Evolutionary conservation across 2,329 filamentous ascomycete genomes (phyloP).

Genomic region (Ambrosiella xylebori): DNA sequence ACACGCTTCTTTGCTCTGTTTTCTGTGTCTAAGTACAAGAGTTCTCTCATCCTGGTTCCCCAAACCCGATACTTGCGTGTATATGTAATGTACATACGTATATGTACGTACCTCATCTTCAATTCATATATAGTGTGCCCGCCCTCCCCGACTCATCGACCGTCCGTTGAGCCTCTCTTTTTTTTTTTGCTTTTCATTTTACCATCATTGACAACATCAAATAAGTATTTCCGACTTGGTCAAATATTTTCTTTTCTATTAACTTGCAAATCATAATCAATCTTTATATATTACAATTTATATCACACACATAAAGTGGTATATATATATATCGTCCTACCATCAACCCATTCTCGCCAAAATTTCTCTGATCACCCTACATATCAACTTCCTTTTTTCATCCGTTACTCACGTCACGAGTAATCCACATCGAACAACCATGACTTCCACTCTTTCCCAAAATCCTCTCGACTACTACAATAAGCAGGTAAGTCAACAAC

Average conservation of each 20-base stretch:
- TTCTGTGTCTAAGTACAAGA: no score
- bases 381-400: not conserved
- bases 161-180: not conserved
- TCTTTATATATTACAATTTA: not conserved
- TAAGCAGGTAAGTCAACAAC: slow-evolving; percentile 6
- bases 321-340: not conserved
- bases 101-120: not conserved
- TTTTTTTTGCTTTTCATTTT: not conserved
- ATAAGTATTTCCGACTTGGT: not conserved
- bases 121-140: slow-evolving; percentile 1
- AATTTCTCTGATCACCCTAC: not conserved
- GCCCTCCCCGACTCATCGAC: not conserved
- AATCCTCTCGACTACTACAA: slow-evolving; percentile 11
- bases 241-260: not conserved
- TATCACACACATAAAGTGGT: not conserved
- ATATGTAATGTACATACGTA: no score
- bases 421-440: not conserved
- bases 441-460: slow-evolving; percentile 11
- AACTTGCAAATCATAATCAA: not conserved
- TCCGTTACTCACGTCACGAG: not conserved
- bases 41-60: no score
- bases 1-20: no score
- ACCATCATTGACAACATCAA: not conserved
- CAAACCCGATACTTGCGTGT: no score
- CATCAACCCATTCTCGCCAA: not conserved